Base-by-base conservation (phyloP, 192 early-diverging fungal species). In the Gaertneriomyces semiglobifer region DNA sequence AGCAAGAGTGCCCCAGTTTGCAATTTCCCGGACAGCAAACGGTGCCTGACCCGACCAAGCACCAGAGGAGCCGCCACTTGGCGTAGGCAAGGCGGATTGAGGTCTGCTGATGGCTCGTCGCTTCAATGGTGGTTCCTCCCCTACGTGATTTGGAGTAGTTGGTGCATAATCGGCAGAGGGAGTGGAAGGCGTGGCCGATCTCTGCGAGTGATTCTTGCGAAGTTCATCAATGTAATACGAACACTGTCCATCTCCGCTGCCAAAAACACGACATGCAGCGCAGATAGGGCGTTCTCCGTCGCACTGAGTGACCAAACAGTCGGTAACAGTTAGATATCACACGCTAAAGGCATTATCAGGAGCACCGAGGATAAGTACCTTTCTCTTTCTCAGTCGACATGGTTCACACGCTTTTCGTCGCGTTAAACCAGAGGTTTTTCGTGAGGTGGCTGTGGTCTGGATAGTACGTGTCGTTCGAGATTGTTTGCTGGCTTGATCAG, bases 241-340 rank as follows among this genome's bases (percentile, higher is more conserved):
- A 53, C 63, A 65, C 20, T 52, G 51, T 12, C 51, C 19, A 38
- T 65, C 63, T 55, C 51, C 51, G 8, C 51, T 16, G 6, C 63
- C 63, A 43, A 65, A 65, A 18, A 65, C 63, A 6, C 63, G 48
- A 55, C 63, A 65, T 10, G 63, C 9, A 9, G 19, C 52, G 51
- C 63, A 65, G 18, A 65, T 55, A 12, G 63, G 63, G 39, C 63
- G 44, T 41, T 65, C 62, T 38, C 62, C 62, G 20, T 52, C 50
- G 50, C 50, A 52, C 50, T 52, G 50, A 52, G 4, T 20, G 20
- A 18, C n/a, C 39, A 39, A 18, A 63, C 18, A n/a, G 38, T 20
- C 38, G 48, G 19, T 9, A 63, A 38, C 5, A 18, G 16, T 51
- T 56, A 16, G 3, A 16, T 5, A 14, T 11, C 6, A 11, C 60